These are phyloP conservation scores for Exophiala sideris DNA, from an alignment of 2,329 filamentous ascomycete species.

Conservation along the genomic window DNA sequence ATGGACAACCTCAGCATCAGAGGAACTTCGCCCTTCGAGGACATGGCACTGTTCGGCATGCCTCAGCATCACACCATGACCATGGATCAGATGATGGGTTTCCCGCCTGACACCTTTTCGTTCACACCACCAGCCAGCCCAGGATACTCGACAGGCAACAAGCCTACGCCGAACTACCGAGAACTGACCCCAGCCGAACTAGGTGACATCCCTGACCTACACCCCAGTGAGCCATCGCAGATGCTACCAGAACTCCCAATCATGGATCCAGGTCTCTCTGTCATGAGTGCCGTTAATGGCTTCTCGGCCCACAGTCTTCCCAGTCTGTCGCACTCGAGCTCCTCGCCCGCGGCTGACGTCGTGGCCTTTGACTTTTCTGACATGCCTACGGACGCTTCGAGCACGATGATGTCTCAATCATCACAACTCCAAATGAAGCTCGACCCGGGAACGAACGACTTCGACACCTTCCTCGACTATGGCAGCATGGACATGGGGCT, in stretches of 20 bases:
- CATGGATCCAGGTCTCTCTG: slow-evolving; percentile 17
- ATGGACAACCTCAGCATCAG: slow-evolving; percentile 41
- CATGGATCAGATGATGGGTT: slow-evolving; percentile 25
- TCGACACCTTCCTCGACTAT: slow-evolving; percentile 30
- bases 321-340: slow-evolving; percentile 25
- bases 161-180: slow-evolving; percentile 36
- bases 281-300: slow-evolving; percentile 10
- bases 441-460: slow-evolving; percentile 24
- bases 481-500: slow-evolving; percentile 24
- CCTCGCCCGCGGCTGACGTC: slow-evolving; percentile 25
- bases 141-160: slow-evolving; percentile 38
- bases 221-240: slow-evolving; percentile 5
- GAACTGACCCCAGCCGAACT: slow-evolving; percentile 37
- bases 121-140: slow-evolving; percentile 49
- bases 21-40: slow-evolving; percentile 33
- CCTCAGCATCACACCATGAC: slow-evolving; percentile 8
- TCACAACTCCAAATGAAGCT: slow-evolving; percentile 21
- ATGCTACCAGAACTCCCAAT: slow-evolving; percentile 22
- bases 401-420: slow-evolving; percentile 5
- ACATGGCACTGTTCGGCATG: slow-evolving; percentile 28
- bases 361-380: slow-evolving; percentile 28
- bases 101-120: slow-evolving; percentile 42
- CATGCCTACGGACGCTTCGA: slow-evolving; percentile 5
- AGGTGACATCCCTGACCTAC: slow-evolving; percentile 10
- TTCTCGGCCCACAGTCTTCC: slow-evolving; percentile 23